Base-by-base conservation (phyloP, 2,329 filamentous ascomycete species). In the Aureobasidium leucospermi region DNA sequence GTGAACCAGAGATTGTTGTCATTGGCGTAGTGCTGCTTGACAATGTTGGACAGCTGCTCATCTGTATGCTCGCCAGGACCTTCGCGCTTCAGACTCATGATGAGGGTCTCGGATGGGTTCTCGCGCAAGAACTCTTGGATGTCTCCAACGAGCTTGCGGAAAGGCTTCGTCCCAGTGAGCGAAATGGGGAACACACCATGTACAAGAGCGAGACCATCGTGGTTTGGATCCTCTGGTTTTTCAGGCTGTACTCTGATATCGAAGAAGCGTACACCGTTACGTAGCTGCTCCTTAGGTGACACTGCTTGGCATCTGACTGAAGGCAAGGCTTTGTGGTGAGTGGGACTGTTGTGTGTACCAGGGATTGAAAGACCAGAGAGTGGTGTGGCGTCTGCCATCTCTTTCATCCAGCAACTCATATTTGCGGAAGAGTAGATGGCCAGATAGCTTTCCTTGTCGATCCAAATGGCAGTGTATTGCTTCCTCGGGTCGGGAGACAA, bases 301-400 rank as follows among this genome's bases (percentile, higher is more conserved):
- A 92, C 90, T 36, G 89, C 86, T 75, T 99, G 94, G 74, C 94
- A 97, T 41, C 94, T 88, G 39, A 97, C 94, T 1, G 90, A 96
- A 1, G 94, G 94, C 5, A 96, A 81, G 11, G 94, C 92, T 51
- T 84, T 81, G 77, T 95, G 81, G 75, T 84, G 87, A 9, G 92
- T 95, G 6, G 94, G 90, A 16, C 89, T 90, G 76, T 99, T 97
- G 78, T 99, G 94, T 0, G 94, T 96, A 64, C 94, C 94, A 0
- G 94, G 94, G 63, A 97, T 94, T 52, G 88, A 94, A 52, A 99
- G 83, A 2, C 87, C 81, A 1, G 89, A 88, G 4, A 97, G 78
- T 1, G 90, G 85, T 55, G 84, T 87, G 19, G 85, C 80, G 67
- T 92, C 83, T 62, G 81, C 78, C 43, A 97, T 79, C 62, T 85